Conservation (phyloP, 2,329 filamentous ascomycete genomes). For the Fusarium lateritium region DNA sequence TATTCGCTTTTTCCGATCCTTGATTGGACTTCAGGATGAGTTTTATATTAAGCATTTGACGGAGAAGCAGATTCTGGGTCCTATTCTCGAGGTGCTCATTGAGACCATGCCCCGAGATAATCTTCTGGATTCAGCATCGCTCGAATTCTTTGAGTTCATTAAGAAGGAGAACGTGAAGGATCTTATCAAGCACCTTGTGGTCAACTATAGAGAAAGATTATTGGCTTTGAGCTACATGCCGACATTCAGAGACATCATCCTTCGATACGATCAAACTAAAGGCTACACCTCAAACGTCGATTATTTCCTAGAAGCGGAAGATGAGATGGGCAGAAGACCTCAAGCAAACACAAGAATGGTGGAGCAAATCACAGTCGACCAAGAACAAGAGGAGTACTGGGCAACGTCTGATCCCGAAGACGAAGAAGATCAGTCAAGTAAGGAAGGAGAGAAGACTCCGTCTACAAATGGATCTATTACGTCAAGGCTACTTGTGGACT, state of each 20-base stretch:
- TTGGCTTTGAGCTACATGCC: constrained; percentile 84
- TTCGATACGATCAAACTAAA: constrained; percentile 84
- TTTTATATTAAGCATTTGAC: constrained; percentile 91
- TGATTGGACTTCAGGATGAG: constrained; percentile 88
- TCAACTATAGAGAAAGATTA: constrained; percentile 85
- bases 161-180: constrained; percentile 86
- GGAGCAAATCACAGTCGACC: constrained; percentile 81
- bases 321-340: constrained; percentile 64
- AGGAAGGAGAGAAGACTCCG: constrained; percentile 53
- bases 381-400: constrained; percentile 94
- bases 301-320: constrained; percentile 80
- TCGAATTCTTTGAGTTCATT: constrained; percentile 95
- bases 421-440: constrained; percentile 66
- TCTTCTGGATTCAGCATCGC: constrained; percentile 90
- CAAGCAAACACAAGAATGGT: constrained; percentile 71
- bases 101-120: constrained; percentile 94
- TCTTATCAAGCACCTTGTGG: constrained; percentile 86
- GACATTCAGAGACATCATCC: constrained; percentile 83
- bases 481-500: constrained; percentile 86
- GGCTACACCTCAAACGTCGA: constrained; percentile 77
- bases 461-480: constrained; percentile 74
- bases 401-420: constrained; percentile 91
- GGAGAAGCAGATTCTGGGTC: constrained; percentile 84
- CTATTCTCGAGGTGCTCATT: constrained; percentile 86
- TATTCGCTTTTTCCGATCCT: constrained; percentile 92